Percentiles rank a stretch among this genome's conserved stretches.
These are phyloP conservation scores for Phaffomyces opuntiae DNA, from an alignment of 805 yeast genomes.

Conservation along the genomic window DNA sequence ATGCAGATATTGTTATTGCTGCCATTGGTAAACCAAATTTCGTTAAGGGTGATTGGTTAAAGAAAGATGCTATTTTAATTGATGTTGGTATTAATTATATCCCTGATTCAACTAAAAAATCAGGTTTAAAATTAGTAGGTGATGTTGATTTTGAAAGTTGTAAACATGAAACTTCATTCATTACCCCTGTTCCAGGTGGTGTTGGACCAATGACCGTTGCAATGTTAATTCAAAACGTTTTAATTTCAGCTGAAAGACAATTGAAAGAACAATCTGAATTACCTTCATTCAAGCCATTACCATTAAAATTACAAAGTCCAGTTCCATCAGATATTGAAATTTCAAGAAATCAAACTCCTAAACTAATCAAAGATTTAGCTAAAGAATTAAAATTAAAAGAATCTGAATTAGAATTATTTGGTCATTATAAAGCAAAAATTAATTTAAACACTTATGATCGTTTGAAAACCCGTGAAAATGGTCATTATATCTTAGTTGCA, in stretches of 20 bases:
- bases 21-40: conserved; percentile 86
- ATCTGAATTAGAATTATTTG: conserved; percentile 80
- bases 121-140: conserved; percentile 85
- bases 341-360: conserved; percentile 84
- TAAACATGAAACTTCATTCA: conserved; percentile 50
- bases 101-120: conserved; percentile 64
- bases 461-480: conserved; percentile 55
- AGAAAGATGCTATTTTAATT: conserved; percentile 75
- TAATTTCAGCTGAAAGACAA: conserved; percentile 61
- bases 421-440: conserved; percentile 86
- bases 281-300: conserved; percentile 31
- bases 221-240: conserved; percentile 81
- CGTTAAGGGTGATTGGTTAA: conserved; percentile 84
- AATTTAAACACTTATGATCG: conserved; percentile 64
- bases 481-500: conserved; percentile 85
- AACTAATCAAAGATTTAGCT: conserved; percentile 69
- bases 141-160: conserved; percentile 83
- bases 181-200: conserved; percentile 98
- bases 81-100: conserved; percentile 95
- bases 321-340: conserved; percentile 91
- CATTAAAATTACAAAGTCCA: conserved; percentile 48
- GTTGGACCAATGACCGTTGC: conserved; percentile 99
- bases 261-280: conserved; percentile 2
- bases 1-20: conserved; percentile 84
- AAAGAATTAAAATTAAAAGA: conserved; percentile 73